A percentile compares a stretch with the other conserved stretches of the same genome.
phyloP scores from a whole-genome alignment of 2,329 filamentous ascomycete species.

The Teratosphaeriaceae sp. region DNA sequence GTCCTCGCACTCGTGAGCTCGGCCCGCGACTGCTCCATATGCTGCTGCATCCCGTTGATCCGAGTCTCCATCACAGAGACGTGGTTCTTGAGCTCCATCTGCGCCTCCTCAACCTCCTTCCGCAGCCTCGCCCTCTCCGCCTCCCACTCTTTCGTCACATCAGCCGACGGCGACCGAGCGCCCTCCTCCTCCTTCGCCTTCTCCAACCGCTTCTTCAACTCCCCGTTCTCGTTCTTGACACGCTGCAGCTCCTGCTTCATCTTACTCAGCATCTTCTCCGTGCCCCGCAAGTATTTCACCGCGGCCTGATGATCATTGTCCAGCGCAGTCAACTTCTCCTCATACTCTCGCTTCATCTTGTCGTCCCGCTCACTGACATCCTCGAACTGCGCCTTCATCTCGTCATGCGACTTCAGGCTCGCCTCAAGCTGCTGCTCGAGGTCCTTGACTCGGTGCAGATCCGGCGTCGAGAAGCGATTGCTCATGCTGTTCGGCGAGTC shows the following conservation, averaged over 20 bases:
- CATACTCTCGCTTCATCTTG: conserved; percentile 81
- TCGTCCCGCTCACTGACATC: conserved; percentile 71
- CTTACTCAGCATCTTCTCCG: conserved; percentile 97
- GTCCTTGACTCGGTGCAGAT: conserved; percentile 70
- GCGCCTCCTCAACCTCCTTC: conserved; percentile 60
- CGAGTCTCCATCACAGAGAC: conserved; percentile 64
- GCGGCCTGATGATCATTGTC: conserved; percentile 98
- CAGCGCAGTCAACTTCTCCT: conserved; percentile 86
- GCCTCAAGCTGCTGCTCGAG: conserved; percentile 81
- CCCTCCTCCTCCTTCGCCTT: conserved; percentile 28
- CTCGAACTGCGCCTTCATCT: conserved; percentile 71
- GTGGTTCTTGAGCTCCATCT: conserved; percentile 61
- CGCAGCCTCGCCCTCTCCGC: conserved; percentile 62
- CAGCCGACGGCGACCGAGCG: conserved; percentile 28
- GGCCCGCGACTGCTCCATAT: conserved; percentile 58
- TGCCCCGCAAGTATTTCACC: conserved; percentile 96
- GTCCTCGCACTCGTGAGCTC: conserved; percentile 63
- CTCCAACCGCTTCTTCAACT: conserved; percentile 72
- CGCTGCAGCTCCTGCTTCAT: conserved; percentile 96
- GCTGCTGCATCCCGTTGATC: conserved; percentile 59
- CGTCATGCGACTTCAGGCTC: conserved; percentile 73
- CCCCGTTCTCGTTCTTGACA: conserved; percentile 79
- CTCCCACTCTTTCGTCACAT: conserved; percentile 58
- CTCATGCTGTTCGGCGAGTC: conserved; percentile 61
- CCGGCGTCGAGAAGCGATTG: conserved; percentile 63